phyloP scores from a whole-genome alignment of 2,329 filamentous ascomycete species.

The Fusarium protoensiforme region DNA sequence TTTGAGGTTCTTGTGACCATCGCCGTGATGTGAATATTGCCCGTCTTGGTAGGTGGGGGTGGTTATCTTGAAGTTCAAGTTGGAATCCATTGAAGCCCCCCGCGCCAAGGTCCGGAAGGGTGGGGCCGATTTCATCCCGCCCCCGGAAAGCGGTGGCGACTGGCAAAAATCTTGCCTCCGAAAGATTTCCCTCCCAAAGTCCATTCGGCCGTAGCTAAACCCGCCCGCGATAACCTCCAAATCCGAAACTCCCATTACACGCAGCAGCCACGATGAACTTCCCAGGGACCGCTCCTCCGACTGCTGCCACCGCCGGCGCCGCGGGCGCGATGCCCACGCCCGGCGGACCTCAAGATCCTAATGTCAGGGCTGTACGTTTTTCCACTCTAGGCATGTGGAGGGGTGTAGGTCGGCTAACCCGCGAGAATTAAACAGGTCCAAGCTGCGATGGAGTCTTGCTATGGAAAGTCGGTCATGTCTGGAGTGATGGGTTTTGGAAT shows the following conservation, averaged over 20 bases:
- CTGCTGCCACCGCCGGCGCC: conserved; percentile 24
- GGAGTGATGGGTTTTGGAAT: conserved; percentile 95
- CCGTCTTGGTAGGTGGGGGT: background rate
- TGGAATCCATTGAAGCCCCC: background rate
- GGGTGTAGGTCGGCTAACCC: conserved; percentile 6
- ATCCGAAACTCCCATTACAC: conserved; percentile 3
- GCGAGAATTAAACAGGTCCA: conserved; percentile 71
- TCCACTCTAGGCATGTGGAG: background rate
- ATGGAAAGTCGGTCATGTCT: conserved; percentile 87
- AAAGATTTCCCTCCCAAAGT: conserved; percentile 32
- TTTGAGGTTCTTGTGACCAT: background rate
- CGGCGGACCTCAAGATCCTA: conserved; percentile 59
- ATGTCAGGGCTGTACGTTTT: conserved; percentile 60
- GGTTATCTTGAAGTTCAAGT: background rate
- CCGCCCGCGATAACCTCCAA: conserved; percentile 29
- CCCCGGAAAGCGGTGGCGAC: conserved; percentile 47
- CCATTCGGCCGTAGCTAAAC: conserved; percentile 28
- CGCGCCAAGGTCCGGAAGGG: conserved; percentile 25
- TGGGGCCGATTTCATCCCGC: conserved; percentile 31
- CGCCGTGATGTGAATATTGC: background rate
- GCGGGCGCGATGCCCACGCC: conserved; percentile 35
- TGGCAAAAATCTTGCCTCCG: conserved; percentile 55
- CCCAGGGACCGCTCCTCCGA: conserved; percentile 45
- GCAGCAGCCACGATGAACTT: conserved; percentile 53
- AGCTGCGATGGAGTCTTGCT: conserved; percentile 89